These are phyloP conservation scores for Globisporangium echinulatum DNA, from an alignment of 352 stramenopile species.

Conservation along the genomic window DNA sequence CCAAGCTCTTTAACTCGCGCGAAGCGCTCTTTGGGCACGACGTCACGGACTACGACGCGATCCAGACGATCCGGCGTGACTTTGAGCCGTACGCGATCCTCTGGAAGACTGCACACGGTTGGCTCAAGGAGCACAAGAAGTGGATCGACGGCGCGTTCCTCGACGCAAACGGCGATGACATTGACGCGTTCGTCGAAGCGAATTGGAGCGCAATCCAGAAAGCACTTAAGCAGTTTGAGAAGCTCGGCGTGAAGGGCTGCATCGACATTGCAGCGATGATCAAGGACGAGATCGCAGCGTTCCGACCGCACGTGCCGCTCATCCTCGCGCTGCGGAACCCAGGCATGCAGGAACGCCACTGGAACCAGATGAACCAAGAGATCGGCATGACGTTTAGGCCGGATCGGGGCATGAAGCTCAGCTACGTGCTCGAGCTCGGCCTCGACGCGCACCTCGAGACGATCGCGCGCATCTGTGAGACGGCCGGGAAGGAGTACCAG, in stretches of 20 bases:
- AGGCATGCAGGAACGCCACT: constrained; percentile 92
- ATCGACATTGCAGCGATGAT: constrained; percentile 84
- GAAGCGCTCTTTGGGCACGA: constrained; percentile 85
- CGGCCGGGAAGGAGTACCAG: constrained; percentile 91
- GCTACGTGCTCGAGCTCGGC: constrained; percentile 79
- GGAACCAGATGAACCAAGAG: constrained; percentile 87
- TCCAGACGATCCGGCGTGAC: constrained; percentile 85
- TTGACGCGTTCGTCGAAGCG: constrained; percentile 86
- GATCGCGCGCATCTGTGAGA: constrained; percentile 90
- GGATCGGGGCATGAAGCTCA: constrained; percentile 78
- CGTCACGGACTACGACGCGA: constrained; percentile 89
- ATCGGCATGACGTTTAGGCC: constrained; percentile 81
- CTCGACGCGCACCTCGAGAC: constrained; percentile 83
- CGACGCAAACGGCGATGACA: constrained; percentile 87
- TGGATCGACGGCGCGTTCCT: constrained; percentile 91
- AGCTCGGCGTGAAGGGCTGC: constrained; percentile 78
- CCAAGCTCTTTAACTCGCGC: constrained; percentile 88
- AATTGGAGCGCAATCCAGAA: constrained; percentile 87
- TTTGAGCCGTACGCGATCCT: constrained; percentile 94
- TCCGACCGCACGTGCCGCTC: constrained; percentile 87
- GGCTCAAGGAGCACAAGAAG: constrained; percentile 88
- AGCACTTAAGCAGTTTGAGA: constrained; percentile 91
- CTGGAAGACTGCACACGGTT: constrained; percentile 90
- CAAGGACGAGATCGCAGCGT: constrained; percentile 87
- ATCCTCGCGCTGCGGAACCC: constrained; percentile 87